Conservation (phyloP, 2,329 filamentous ascomycete genomes). For the Acephala macrosclerotiorum region DNA sequence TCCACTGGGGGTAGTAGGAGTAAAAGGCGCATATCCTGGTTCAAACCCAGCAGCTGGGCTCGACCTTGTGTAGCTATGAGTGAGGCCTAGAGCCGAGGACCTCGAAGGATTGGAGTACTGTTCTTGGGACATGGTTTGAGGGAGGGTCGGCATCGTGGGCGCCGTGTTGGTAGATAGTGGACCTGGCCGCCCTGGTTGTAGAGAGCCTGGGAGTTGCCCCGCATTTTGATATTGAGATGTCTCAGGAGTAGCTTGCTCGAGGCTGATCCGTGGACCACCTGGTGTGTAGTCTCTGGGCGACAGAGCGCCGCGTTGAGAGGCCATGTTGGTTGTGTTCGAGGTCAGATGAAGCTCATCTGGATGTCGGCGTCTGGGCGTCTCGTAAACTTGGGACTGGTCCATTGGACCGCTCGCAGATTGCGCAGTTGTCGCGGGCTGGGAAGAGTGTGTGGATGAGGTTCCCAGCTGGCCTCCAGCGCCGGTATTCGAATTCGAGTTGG, state of each 20-base stretch:
- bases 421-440: conserved; percentile 28
- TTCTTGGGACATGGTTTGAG: conserved; percentile 57
- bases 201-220: conserved; percentile 62
- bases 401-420: conserved; percentile 42
- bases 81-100: conserved; percentile 67
- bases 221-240: conserved; percentile 53
- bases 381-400: conserved; percentile 55
- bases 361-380: conserved; percentile 58
- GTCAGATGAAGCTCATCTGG: conserved; percentile 64
- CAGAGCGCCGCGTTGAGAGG: conserved; percentile 39
- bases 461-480: conserved; percentile 1
- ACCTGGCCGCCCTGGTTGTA: conserved; percentile 65
- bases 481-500: conserved; percentile 6
- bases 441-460: conserved; percentile 3
- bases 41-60: conserved; percentile 75
- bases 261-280: conserved; percentile 60
- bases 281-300: conserved; percentile 55
- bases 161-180: conserved; percentile 63
- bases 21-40: conserved; percentile 62
- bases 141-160: conserved; percentile 63
- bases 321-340: conserved; percentile 45
- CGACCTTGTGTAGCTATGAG: conserved; percentile 83
- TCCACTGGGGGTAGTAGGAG: conserved; percentile 68
- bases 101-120: conserved; percentile 71
- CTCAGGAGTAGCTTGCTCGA: conserved; percentile 63